These are phyloP conservation scores for Agaricus blazei DNA, from an alignment of 768 basidiomycete genomes.

Conservation along the genomic window DNA sequence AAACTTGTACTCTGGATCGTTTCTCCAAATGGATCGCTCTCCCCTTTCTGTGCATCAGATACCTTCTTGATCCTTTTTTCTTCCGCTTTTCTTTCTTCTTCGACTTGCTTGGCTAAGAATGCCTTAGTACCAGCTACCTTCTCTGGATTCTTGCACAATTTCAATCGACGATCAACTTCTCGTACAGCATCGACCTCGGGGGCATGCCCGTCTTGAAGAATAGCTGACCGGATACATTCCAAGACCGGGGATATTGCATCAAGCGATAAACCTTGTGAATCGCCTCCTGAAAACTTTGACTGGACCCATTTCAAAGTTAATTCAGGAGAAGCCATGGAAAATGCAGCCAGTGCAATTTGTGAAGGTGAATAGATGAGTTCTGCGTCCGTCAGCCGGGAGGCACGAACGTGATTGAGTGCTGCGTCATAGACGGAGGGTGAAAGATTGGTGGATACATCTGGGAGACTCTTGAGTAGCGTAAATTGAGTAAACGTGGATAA, in stretches of 20 bases:
- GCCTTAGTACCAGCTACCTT: conserved; percentile 89
- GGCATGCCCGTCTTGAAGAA: conserved; percentile 47
- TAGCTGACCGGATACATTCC: conserved; percentile 50
- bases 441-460: conserved; percentile 43
- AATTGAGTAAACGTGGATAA: background rate
- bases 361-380: conserved; percentile 92
- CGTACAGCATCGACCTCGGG: conserved; percentile 83
- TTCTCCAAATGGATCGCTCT: conserved; percentile 70
- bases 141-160: conserved; percentile 92
- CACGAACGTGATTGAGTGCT: conserved; percentile 63
- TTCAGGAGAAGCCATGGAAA: conserved; percentile 59
- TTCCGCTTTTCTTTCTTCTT: conserved; percentile 63
- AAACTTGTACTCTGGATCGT: conserved; percentile 36
- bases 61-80: conserved; percentile 67
- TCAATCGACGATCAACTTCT: conserved; percentile 83
- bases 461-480: conserved; percentile 42
- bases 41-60: conserved; percentile 35
- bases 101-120: conserved; percentile 66
- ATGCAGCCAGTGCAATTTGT: conserved; percentile 84
- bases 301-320: conserved; percentile 59
- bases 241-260: conserved; percentile 25
- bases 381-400: conserved; percentile 84
- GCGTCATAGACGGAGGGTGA: conserved; percentile 55
- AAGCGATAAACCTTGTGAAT: background rate
- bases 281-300: conserved; percentile 22